A percentile compares a stretch with the other conserved stretches of the same genome.
phyloP scores from a whole-genome alignment of 805 yeast species.

The Barnettozyma botsteinii region DNA sequence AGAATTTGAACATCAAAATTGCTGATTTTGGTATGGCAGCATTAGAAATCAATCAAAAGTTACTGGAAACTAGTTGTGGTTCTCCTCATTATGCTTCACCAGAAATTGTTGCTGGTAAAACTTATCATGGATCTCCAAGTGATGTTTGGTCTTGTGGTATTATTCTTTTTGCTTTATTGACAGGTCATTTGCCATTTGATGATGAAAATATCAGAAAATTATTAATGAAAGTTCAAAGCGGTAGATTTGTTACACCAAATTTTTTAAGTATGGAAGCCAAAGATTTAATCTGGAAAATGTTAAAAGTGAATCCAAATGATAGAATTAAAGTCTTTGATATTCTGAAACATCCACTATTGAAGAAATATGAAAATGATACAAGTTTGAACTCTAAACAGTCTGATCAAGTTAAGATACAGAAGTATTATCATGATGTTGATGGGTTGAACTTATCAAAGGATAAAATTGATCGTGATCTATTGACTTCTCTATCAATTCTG shows the following conservation, averaged over 20 bases:
- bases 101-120: constrained; percentile 91
- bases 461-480: constrained; percentile 61
- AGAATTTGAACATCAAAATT: constrained; percentile 82
- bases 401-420: constrained; percentile 27
- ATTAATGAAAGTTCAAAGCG: constrained; percentile 85
- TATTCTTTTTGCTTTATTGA: constrained; percentile 83
- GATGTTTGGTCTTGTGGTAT: constrained; percentile 99
- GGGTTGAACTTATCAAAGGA: constrained; percentile 32
- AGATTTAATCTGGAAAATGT: constrained; percentile 76
- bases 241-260: constrained; percentile 77
- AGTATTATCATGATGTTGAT: constrained; percentile 35
- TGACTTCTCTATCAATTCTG: constrained; percentile 68
- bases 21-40: constrained; percentile 99
- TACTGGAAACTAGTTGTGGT: constrained; percentile 93
- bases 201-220: constrained; percentile 90
- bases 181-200: constrained; percentile 95
- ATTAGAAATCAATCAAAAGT: constrained; percentile 70
- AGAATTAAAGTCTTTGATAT: constrained; percentile 79
- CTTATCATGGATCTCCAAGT: constrained; percentile 93
- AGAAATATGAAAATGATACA: constrained; percentile 53
- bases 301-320: constrained; percentile 72
- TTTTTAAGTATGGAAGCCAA: constrained; percentile 78
- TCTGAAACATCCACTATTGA: constrained; percentile 72
- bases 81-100: constrained; percentile 99
- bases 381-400: constrained; percentile 26